Percentiles rank a stretch among this genome's conserved stretches.
These are phyloP conservation scores for Colletotrichum filicis DNA, from an alignment of 2,329 filamentous ascomycete genomes.

Conservation along the genomic window DNA sequence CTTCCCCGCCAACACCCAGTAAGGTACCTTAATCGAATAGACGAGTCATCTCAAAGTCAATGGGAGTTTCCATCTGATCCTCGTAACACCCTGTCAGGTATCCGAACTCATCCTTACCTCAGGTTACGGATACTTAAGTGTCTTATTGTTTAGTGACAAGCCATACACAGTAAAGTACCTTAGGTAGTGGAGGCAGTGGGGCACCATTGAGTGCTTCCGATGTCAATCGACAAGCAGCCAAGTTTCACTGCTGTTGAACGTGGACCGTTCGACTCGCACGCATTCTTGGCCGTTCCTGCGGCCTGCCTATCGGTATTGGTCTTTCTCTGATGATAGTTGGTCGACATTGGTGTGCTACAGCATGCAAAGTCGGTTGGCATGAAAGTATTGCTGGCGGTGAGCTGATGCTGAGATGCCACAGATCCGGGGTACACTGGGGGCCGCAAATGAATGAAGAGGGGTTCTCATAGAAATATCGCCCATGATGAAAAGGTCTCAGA, in stretches of 20 bases:
- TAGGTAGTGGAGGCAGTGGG: background rate
- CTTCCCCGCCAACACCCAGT: background rate
- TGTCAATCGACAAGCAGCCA: no score
- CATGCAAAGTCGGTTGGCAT: background rate
- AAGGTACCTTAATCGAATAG: no score
- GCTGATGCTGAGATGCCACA: background rate
- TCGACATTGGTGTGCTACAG: background rate
- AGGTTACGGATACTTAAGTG: no score
- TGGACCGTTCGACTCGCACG: background rate
- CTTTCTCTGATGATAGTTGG: background rate
- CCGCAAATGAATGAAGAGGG: no score
- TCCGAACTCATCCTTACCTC: background rate
- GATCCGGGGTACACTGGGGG: no score
- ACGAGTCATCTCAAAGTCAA: background rate
- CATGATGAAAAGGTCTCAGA: no score
- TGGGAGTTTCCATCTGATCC: no score
- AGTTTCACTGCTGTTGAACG: background rate
- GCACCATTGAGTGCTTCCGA: background rate
- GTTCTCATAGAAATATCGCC: no score
- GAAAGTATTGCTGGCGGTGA: background rate
- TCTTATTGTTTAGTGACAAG: background rate
- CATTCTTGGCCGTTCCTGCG: no score
- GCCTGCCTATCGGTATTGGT: background rate
- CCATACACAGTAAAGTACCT: no score
- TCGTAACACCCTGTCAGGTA: no score